Evolutionary conservation across 2,329 filamentous ascomycete species (phyloP), one percentile per base, ranked within the genome.

Genomic region (Monosporascus ibericus): DNA sequence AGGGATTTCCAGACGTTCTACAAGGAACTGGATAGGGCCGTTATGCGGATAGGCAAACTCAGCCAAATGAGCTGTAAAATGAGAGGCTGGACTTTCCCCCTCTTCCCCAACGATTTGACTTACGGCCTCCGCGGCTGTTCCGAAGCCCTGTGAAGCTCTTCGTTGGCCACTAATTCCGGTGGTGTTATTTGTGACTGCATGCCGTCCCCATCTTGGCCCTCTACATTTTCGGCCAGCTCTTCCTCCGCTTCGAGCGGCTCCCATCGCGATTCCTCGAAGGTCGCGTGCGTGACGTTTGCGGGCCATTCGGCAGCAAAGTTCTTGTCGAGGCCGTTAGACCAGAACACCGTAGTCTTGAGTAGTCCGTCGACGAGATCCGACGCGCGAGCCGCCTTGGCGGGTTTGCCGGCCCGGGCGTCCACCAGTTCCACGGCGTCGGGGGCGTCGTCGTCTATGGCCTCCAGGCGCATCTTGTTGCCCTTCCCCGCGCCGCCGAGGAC

Each of bases 401-500:
- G 22, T 15, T 17, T 18, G 11, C 42, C 42, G 11, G 42, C 24
- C 42, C 18, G 7, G 6, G 38, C 38, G 17, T 15, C 24, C 42
- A 24, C 30, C 11, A 34, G 6, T 11, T 34, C 30, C 30, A 5
- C 15, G 40, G 15, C 22, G 5, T 15, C 40, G 14, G 40, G 18
- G 9, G 11, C 4, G 30, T 34, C 52, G 15, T 53, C 44, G 30
- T 48, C 55, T 30, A 54, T 40, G 38, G 51, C 48, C 37, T 50
- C 48, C 15, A 61, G 34, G 60, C 65, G 65, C 52, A 83, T 70
- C 62, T 68, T 72, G 66, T 78, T 82, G 36, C 80, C 79, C 55
- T 72, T 70, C 38, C 80, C 79, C 9, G 65, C 57, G 5, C 80
- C 81, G 7, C 68, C 70, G 50, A 85, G 72, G 22, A 83, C 77